Conservation (phyloP, 2,329 filamentous ascomycete species). For the Gremmenia infestans region DNA sequence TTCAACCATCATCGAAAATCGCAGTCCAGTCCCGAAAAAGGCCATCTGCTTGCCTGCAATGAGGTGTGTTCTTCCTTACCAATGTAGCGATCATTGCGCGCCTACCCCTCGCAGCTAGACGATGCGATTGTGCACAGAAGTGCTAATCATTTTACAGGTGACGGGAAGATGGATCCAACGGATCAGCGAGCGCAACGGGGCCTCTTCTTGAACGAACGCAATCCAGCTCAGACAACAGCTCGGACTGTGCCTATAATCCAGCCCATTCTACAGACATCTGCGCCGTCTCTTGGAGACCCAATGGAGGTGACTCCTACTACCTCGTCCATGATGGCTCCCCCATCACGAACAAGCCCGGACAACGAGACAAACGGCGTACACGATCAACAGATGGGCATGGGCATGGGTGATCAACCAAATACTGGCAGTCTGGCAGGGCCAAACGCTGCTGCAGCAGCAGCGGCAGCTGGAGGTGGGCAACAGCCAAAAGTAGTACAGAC, state of each 20-base stretch:
- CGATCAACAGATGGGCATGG: conserved; percentile 26
- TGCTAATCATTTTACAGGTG: conserved; percentile 24
- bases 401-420: conserved; percentile 34
- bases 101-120: background rate
- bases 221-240: conserved; percentile 20
- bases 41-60: conserved; percentile 19
- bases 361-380: conserved; percentile 30
- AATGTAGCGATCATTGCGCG: conserved; percentile 3
- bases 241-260: conserved; percentile 53
- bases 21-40: conserved; percentile 4
- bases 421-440: conserved; percentile 27
- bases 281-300: conserved; percentile 52
- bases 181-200: conserved; percentile 28
- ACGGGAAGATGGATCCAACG: conserved; percentile 28
- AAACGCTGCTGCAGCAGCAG: conserved; percentile 38
- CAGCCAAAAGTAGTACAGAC: conserved; percentile 98
- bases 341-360: conserved; percentile 30
- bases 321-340: conserved; percentile 38
- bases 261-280: conserved; percentile 54
- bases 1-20: conserved; percentile 14
- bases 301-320: conserved; percentile 54
- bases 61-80: conserved; percentile 22
- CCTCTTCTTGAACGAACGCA: conserved; percentile 23
- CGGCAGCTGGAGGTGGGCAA: conserved; percentile 72
- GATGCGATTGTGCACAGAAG: conserved; percentile 5